These are phyloP conservation scores for Cercospora zeina DNA, from an alignment of 2,329 filamentous ascomycete species.

Conservation along the genomic window DNA sequence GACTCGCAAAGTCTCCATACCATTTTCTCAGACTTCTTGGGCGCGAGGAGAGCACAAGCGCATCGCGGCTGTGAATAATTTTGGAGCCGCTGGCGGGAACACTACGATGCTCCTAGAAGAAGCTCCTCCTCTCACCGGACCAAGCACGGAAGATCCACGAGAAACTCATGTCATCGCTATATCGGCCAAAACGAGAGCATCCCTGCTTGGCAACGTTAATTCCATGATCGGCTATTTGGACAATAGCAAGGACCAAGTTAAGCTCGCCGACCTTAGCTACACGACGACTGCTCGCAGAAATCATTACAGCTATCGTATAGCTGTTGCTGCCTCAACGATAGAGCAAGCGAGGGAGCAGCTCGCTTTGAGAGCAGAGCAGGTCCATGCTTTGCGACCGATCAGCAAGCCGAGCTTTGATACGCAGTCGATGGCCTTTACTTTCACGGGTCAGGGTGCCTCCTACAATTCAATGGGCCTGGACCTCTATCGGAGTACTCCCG, in stretches of 20 bases:
- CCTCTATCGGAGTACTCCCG: slow-evolving; percentile 36
- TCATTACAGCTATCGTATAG: slow-evolving; percentile 52
- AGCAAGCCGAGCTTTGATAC: slow-evolving; percentile 22
- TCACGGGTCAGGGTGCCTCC: slow-evolving; percentile 44
- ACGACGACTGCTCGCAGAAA: slow-evolving; percentile 62
- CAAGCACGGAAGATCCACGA: slow-evolving; percentile 52
- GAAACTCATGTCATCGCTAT: slow-evolving; percentile 58
- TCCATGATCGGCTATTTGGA: slow-evolving; percentile 57
- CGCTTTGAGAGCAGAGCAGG: slow-evolving; percentile 17
- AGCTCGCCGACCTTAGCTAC: slow-evolving; percentile 61
- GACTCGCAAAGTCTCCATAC: slow-evolving; percentile 59
- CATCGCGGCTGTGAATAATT: slow-evolving; percentile 58
- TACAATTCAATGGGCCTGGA: slow-evolving; percentile 35
- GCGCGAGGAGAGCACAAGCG: slow-evolving; percentile 31
- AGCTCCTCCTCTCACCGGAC: slow-evolving; percentile 53
- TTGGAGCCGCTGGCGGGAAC: slow-evolving; percentile 70
- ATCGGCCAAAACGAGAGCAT: slow-evolving; percentile 55
- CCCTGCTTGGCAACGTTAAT: slow-evolving; percentile 58
- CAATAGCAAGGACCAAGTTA: slow-evolving; percentile 46
- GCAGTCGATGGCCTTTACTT: slow-evolving; percentile 42
- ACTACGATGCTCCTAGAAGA: slow-evolving; percentile 70
- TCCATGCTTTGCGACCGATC: slow-evolving; percentile 24
- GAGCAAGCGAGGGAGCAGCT: not conserved
- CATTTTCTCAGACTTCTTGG: slow-evolving; percentile 51
- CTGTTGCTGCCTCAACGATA: slow-evolving; percentile 16